Percentiles rank a stretch among this genome's conserved stretches.
Conservation (phyloP, 805 yeast species). For the Saccharomycopsis capsularis region DNA sequence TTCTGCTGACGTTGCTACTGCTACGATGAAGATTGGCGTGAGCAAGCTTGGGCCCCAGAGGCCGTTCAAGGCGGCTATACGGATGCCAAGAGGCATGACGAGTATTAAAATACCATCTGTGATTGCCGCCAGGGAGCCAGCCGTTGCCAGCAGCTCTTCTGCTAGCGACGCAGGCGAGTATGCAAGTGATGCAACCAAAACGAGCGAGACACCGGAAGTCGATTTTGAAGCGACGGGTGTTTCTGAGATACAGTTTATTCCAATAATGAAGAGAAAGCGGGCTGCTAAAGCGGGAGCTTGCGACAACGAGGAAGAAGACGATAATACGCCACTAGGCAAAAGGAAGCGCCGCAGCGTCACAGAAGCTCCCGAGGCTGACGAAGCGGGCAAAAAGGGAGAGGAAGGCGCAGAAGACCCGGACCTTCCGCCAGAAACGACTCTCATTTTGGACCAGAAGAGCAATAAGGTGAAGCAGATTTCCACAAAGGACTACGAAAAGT, state of each 20-base stretch:
- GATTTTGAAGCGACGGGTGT: background rate
- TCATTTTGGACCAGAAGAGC: constrained; percentile 6
- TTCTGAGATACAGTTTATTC: background rate
- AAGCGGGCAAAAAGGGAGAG: too few species aligned
- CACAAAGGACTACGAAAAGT: constrained; percentile 21
- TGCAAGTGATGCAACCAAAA: too few species aligned
- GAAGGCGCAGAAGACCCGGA: background rate
- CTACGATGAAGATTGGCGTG: too few species aligned
- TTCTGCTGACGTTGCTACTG: too few species aligned
- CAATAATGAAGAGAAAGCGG: background rate
- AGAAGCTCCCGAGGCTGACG: background rate
- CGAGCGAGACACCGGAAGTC: background rate
- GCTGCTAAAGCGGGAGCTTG: background rate
- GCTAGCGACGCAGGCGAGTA: background rate
- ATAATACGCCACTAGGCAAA: too few species aligned
- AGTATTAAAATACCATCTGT: background rate
- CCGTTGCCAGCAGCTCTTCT: background rate
- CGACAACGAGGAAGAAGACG: background rate
- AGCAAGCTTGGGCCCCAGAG: too few species aligned
- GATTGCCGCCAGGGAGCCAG: background rate
- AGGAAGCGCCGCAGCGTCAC: too few species aligned
- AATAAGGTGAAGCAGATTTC: constrained; percentile 13
- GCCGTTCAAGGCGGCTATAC: too few species aligned
- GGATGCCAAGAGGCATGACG: too few species aligned
- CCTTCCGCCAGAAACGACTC: background rate